phyloP scores from a whole-genome alignment of 306 rosid species.

The Vigna reflexopilosa region DNA sequence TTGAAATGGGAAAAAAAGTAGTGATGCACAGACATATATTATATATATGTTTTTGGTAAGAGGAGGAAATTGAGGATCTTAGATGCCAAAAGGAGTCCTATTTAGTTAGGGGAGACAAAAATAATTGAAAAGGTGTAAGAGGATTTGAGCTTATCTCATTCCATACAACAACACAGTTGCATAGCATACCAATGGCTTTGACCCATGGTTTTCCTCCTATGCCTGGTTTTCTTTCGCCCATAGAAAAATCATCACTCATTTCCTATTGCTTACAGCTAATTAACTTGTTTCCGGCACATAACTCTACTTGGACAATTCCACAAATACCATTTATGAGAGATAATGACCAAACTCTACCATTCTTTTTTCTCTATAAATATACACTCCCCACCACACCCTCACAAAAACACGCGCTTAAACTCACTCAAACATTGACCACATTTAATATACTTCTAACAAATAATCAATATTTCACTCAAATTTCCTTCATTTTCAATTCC shows the following conservation, averaged over 20 bases:
- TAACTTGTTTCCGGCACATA: slow-evolving; percentile 9
- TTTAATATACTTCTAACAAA: background rate
- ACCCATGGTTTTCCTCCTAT: slow-evolving; percentile 41
- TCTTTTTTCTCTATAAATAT: background rate
- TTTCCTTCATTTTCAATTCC: slow-evolving; percentile 38
- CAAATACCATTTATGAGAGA: slow-evolving; percentile 42
- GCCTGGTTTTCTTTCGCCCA: slow-evolving; percentile 54
- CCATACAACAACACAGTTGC: background rate
- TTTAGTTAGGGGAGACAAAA: background rate
- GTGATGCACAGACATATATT: background rate
- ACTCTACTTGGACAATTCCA: slow-evolving; percentile 35
- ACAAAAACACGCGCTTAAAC: background rate
- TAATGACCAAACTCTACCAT: slow-evolving; percentile 26
- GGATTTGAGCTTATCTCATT: slow-evolving; percentile 44
- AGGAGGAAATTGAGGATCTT: slow-evolving; percentile 45
- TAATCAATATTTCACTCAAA: slow-evolving; percentile 40
- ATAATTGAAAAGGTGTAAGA: slow-evolving; percentile 10
- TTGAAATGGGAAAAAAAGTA: slow-evolving; percentile 25
- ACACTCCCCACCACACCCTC: background rate
- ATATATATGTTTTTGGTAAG: background rate
- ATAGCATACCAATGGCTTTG: slow-evolving; percentile 21
- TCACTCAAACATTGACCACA: slow-evolving; percentile 12
- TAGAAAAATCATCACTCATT: slow-evolving; percentile 35
- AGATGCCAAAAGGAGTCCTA: slow-evolving; percentile 37
- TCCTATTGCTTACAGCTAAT: slow-evolving; percentile 38